These are phyloP conservation scores for Rhexocercosporidium sp. DNA, from an alignment of 2,329 filamentous ascomycete genomes.

Conservation along the genomic window DNA sequence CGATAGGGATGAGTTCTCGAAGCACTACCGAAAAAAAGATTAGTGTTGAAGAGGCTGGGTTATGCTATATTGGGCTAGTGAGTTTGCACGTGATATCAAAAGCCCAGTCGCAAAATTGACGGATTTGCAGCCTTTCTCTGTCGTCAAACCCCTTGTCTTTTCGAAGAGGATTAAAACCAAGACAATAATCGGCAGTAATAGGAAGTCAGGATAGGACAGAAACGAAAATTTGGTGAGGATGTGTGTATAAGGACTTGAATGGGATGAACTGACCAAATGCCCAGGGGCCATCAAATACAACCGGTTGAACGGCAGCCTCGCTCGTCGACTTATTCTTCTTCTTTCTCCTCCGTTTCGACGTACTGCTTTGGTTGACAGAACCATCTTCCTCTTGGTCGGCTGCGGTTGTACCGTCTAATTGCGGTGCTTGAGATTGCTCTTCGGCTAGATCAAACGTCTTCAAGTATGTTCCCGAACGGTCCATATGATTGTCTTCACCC, in stretches of 20 bases:
- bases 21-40: constrained; percentile 1
- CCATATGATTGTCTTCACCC: background rate
- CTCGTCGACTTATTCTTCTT: background rate
- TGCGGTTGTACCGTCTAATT: background rate
- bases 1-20: background rate
- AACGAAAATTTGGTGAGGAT: background rate
- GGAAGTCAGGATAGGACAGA: background rate
- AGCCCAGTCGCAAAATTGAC: too few species aligned
- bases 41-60: background rate
- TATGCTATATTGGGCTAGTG: background rate
- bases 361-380: background rate
- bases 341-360: background rate
- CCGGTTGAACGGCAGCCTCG: background rate
- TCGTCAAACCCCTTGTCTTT: too few species aligned
- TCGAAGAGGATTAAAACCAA: too few species aligned
- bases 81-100: background rate
- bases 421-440: background rate
- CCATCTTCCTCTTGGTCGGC: background rate
- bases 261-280: constrained; percentile 2
- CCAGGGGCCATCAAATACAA: background rate
- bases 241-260: background rate
- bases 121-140: too few species aligned
- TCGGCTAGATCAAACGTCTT: background rate
- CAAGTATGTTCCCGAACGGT: background rate
- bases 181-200: background rate